Conservation (phyloP, 1,139 yeast genomes). For the Hemisphaericaspora xylanilytica region DNA sequence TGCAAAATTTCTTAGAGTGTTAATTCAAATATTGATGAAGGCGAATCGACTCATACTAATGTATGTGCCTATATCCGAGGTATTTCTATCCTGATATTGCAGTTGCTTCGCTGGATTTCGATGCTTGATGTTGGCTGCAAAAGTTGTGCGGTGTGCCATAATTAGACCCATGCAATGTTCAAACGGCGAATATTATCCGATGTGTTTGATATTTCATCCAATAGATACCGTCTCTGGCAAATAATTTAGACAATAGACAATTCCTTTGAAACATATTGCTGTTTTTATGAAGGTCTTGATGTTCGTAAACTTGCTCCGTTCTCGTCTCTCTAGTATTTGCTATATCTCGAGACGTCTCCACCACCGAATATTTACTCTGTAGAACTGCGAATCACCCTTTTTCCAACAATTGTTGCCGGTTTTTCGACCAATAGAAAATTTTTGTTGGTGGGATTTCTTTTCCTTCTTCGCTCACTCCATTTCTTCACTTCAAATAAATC, state of each 20-base stretch:
- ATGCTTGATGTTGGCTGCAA: conserved; percentile 4
- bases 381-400: not conserved
- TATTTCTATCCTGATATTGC: not conserved
- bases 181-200: not conserved
- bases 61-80: not conserved
- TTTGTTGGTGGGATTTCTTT: conserved; percentile 3
- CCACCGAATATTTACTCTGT: not conserved
- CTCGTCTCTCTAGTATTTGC: not conserved
- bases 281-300: not conserved
- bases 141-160: not conserved
- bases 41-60: not conserved
- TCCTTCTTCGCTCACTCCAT: not conserved
- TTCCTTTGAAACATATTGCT: not conserved
- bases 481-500: not conserved
- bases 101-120: not conserved
- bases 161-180: not conserved
- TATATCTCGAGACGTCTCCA: no score
- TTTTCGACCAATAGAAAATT: conserved; percentile 4
- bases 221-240: no score
- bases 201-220: not conserved
- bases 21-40: not conserved
- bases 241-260: no score
- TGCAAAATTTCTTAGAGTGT: not conserved
- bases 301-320: not conserved
- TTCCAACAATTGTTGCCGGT: conserved; percentile 1